Evolutionary conservation across 257 asterid species (phyloP).

Genomic region (Jacaranda mimosifolia): DNA sequence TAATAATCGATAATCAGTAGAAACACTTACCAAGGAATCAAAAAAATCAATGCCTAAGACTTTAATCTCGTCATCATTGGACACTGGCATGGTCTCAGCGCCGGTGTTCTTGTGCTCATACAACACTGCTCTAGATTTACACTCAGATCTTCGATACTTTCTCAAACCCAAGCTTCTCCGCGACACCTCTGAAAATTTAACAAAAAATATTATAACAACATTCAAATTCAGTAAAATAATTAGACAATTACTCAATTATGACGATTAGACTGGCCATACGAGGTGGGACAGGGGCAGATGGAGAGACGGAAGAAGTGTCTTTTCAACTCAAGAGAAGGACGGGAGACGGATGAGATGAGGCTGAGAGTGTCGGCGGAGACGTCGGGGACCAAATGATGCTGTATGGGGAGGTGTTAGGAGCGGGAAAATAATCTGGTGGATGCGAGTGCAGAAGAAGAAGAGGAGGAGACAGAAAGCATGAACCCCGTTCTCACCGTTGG

Average conservation of each 20-base stretch:
- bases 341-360: no score
- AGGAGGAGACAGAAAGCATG: not conserved
- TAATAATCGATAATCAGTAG: not conserved
- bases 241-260: slow-evolving; percentile 23
- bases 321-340: no score
- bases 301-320: no score
- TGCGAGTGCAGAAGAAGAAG: not conserved
- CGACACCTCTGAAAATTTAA: slow-evolving; percentile 54
- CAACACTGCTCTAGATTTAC: slow-evolving; percentile 87
- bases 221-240: not conserved
- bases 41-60: slow-evolving; percentile 90
- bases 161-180: slow-evolving; percentile 90
- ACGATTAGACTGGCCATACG: slow-evolving; percentile 49
- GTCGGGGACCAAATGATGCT: no score
- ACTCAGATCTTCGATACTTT: slow-evolving; percentile 90
- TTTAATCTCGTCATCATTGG: slow-evolving; percentile 94
- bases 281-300: slow-evolving; percentile 25
- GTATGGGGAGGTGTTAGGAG: not conserved
- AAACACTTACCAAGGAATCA: slow-evolving; percentile 91
- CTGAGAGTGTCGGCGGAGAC: no score
- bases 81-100: slow-evolving; percentile 91
- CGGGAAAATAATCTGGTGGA: not conserved
- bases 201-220: not conserved
- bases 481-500: no score
- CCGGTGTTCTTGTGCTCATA: slow-evolving; percentile 97